Percentiles rank a stretch among this genome's conserved stretches.
phyloP scores from a whole-genome alignment of 805 yeast species.

The Kodamaea kaohsiungensis region DNA sequence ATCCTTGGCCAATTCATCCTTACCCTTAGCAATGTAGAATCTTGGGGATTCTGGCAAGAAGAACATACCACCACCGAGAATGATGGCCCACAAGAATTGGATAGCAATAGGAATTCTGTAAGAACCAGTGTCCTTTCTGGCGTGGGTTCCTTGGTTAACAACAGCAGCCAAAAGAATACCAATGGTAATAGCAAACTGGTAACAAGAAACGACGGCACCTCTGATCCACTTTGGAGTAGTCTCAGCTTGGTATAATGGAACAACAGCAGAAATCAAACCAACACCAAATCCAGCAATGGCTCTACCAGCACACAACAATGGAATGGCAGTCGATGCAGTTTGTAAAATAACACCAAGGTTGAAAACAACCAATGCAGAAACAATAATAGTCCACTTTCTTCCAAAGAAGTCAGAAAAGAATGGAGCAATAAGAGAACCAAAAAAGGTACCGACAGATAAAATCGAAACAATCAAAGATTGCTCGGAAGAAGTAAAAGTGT shows the following conservation, averaged over 20 bases:
- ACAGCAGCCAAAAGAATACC: constrained; percentile 40
- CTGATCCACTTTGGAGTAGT: constrained; percentile 44
- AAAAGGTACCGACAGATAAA: constrained; percentile 44
- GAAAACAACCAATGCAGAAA: constrained; percentile 34
- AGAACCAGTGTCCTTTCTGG: constrained; percentile 35
- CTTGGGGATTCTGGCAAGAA: constrained; percentile 42
- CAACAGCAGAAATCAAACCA: constrained; percentile 41
- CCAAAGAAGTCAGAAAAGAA: constrained; percentile 39
- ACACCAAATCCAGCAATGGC: constrained; percentile 44
- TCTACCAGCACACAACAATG: constrained; percentile 41
- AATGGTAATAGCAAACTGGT: constrained; percentile 42
- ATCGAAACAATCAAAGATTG: constrained; percentile 29
- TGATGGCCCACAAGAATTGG: constrained; percentile 39
- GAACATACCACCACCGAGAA: constrained; percentile 33
- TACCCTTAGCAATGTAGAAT: constrained; percentile 32
- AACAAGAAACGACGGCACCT: constrained; percentile 44
- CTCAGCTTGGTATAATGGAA: constrained; percentile 44
- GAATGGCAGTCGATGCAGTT: constrained; percentile 35
- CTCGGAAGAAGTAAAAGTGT: constrained; percentile 21
- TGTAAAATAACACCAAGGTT: constrained; percentile 41
- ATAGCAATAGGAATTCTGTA: constrained; percentile 45
- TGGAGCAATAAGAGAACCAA: constrained; percentile 41
- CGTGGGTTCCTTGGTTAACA: constrained; percentile 37
- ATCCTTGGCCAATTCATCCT: constrained; percentile 28
- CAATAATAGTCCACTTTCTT: constrained; percentile 39